Evolutionary conservation across 345 rosid species (phyloP).

Genomic region (Sonneratia caseolaris): DNA sequence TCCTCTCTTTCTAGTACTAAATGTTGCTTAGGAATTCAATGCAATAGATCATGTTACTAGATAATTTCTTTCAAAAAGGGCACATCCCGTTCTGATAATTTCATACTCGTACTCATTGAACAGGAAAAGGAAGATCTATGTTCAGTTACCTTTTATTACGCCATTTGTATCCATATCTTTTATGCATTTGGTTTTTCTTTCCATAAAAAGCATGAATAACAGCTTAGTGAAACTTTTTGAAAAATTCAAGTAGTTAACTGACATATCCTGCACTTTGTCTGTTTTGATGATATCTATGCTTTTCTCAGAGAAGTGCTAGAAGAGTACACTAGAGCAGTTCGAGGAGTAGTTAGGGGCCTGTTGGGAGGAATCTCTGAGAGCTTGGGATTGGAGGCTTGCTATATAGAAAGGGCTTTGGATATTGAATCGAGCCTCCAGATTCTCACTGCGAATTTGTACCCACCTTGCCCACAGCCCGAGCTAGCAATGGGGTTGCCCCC

Average conservation of each 20-base stretch:
- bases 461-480: conserved; percentile 51
- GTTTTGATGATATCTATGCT: background rate
- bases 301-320: conserved; percentile 20
- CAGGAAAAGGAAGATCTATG: too few species aligned
- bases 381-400: conserved; percentile 27
- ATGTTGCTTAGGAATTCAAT: background rate
- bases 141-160: background rate
- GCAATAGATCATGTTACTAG: too few species aligned
- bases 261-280: background rate
- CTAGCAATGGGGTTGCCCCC: conserved; percentile 49
- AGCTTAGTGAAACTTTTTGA: too few species aligned
- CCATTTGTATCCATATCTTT: background rate
- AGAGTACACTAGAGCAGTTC: conserved; percentile 21
- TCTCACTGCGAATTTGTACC: conserved; percentile 30
- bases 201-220: too few species aligned
- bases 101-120: too few species aligned
- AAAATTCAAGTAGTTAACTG: too few species aligned
- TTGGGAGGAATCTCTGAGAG: conserved; percentile 42
- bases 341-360: conserved; percentile 25
- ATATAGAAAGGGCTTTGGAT: conserved; percentile 21
- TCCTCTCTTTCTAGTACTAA: background rate
- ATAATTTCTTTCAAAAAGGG: too few species aligned
- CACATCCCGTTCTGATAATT: too few species aligned
- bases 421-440: conserved; percentile 24
- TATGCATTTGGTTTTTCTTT: background rate